A percentile compares a stretch with the other conserved stretches of the same genome.
Evolutionary conservation across 2,329 filamentous ascomycete genomes (phyloP).

Genomic region (Colletotrichum lupini): DNA sequence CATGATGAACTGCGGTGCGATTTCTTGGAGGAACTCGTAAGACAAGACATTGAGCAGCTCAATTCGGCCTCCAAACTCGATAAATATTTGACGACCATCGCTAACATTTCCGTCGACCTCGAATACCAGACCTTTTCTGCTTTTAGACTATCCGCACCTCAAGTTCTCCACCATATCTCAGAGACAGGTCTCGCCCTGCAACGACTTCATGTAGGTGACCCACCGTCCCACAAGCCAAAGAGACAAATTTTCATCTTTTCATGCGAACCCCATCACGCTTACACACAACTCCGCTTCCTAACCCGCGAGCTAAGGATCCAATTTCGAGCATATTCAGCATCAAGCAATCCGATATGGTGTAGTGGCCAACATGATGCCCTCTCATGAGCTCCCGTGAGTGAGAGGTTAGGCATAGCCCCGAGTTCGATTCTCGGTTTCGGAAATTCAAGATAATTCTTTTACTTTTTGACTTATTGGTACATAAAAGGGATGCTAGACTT

Average conservation of each 20-base stretch:
- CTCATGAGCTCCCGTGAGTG: background rate
- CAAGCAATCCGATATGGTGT: slow-evolving; percentile 17
- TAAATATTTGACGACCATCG: too few species aligned
- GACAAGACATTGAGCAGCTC: too few species aligned
- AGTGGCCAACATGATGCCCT: slow-evolving; percentile 28
- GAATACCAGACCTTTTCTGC: too few species aligned
- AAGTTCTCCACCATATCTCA: too few species aligned
- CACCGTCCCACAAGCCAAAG: background rate
- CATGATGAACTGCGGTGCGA: too few species aligned
- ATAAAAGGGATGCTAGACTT: background rate
- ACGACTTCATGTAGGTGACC: background rate
- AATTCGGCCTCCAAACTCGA: too few species aligned
- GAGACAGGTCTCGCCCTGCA: background rate
- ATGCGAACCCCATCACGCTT: background rate
- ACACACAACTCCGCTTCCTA: background rate
- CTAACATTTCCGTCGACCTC: too few species aligned
- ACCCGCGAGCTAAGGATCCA: too few species aligned
- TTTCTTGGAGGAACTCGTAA: too few species aligned
- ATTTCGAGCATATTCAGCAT: background rate
- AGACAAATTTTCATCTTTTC: background rate
- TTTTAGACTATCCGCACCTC: too few species aligned
- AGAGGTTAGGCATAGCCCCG: slow-evolving; percentile 23
- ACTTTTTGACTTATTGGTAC: background rate
- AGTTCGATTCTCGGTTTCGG: slow-evolving; percentile 25
- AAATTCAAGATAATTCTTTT: background rate